Evolutionary conservation across 2,329 filamentous ascomycete species (phyloP), one percentile per base, ranked within the genome.

Genomic region (Pestalotiopsis sp.): DNA sequence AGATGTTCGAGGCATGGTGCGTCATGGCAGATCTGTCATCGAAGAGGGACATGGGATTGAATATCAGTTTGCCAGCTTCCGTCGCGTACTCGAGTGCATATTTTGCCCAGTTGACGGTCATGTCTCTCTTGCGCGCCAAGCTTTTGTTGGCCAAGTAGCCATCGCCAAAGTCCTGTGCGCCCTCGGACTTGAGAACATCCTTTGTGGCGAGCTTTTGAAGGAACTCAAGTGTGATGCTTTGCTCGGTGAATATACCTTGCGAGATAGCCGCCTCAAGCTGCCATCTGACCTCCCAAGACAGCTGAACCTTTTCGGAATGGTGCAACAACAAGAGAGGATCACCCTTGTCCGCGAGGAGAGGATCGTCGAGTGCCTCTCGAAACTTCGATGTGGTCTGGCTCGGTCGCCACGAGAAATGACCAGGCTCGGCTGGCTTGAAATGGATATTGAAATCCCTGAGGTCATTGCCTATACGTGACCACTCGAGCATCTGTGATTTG

Each of bases 201-300:
- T 36, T 39, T 20, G 38, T 20, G 5, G 59, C 27, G 3, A 98
- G 84, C 57, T 81, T 85, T 36, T 84, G 77, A 2, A 97, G 80
- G 72, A 98, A 98, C 2, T 88, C 85, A 1, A 80, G 77, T 1
- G 83, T 86, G 59, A 98, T 86, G 61, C 87, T 92, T 76, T 93
- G 88, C 77, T 98, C 95, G 66, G 91, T 91, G 13, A 99, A 81
- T 27, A 90, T 84, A 0, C 91, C 90, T 36, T 92, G 88, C 0
- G 95, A 97, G n/a, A 98, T 86, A 77, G 95, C 98, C 0, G 94
- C 95, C 78, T 99, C 95, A 0, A 99, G 87, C 77, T 97, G 94
- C 76, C 98, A 99, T 17, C 93, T 88, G 1, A 97, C 88, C 0
- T 89, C 82, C 70, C 94, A 98, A 0, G 88, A 82, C 3, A 95